These are phyloP conservation scores for Trichoderma sp. DNA, from an alignment of 2,329 filamentous ascomycete genomes.

Conservation along the genomic window DNA sequence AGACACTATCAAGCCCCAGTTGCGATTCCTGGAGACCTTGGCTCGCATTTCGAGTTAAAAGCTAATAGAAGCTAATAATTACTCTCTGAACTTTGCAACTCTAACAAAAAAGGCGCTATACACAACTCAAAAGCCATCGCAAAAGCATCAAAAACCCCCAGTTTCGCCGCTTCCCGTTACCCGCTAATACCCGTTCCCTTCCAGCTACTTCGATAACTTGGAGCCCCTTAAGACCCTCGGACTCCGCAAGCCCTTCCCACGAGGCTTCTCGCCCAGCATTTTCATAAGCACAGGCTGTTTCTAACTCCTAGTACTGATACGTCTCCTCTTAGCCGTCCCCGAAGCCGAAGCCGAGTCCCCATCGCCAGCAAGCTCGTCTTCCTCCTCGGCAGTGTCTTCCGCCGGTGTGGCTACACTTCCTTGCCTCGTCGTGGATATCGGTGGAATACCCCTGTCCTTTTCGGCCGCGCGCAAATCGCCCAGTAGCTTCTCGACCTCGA, in stretches of 20 bases:
- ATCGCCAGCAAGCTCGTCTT: conserved; percentile 50
- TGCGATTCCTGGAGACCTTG: background rate
- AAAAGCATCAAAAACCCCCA: background rate
- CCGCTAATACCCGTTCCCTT: background rate
- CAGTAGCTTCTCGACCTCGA: conserved; percentile 79
- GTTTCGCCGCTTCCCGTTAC: background rate
- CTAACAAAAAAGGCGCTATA: conserved; percentile 12
- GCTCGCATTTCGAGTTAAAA: background rate
- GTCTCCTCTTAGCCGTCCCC: conserved; percentile 40
- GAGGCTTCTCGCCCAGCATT: conserved; percentile 1
- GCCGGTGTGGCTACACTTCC: conserved; percentile 44
- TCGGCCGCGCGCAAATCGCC: conserved; percentile 76
- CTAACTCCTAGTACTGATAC: conserved; percentile 39
- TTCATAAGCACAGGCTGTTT: conserved; percentile 20
- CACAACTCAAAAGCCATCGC: background rate
- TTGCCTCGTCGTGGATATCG: conserved; percentile 37
- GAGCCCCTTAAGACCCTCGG: background rate
- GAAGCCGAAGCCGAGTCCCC: conserved; percentile 35
- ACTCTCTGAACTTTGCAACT: background rate
- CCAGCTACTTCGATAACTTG: background rate
- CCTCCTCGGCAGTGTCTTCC: conserved; percentile 51
- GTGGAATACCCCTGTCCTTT: conserved; percentile 47
- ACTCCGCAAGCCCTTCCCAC: background rate
- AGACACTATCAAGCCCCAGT: background rate
- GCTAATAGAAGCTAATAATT: background rate